Conservation (phyloP, 768 basidiomycete species). For the Tulasnella sp. region DNA sequence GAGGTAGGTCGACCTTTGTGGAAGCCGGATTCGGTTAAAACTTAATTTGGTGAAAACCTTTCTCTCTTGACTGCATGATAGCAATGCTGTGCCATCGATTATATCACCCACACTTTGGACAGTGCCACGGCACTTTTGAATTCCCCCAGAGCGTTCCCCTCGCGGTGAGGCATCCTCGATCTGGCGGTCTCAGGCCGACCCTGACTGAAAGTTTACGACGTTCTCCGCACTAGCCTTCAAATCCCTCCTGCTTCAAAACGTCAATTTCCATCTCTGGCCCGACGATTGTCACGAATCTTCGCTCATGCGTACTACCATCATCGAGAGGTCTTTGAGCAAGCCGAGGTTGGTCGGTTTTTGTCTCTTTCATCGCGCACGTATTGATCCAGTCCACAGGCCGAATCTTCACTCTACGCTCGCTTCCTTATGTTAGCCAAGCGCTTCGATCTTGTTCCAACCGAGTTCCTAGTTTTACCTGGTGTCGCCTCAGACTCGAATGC, state of each 20-base stretch:
- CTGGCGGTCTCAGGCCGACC: conserved; percentile 32
- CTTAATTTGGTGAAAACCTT: not conserved
- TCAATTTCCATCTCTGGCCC: conserved; percentile 88
- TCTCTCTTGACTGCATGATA: conserved; percentile 41
- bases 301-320: conserved; percentile 97
- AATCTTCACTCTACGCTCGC: conserved; percentile 86
- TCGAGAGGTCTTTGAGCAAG: conserved; percentile 86
- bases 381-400: conserved; percentile 52
- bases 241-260: conserved; percentile 79
- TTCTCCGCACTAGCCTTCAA: conserved; percentile 58
- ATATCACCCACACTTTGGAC: conserved; percentile 90
- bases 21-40: not conserved
- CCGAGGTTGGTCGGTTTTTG: conserved; percentile 53
- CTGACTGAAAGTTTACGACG: conserved; percentile 32
- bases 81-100: conserved; percentile 98
- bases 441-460: conserved; percentile 79
- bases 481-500: conserved; percentile 19
- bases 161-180: conserved; percentile 58
- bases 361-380: not conserved
- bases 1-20: conserved; percentile 56
- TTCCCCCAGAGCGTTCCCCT: conserved; percentile 89
- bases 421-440: conserved; percentile 81
- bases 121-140: conserved; percentile 91
- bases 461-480: conserved; percentile 67
- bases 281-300: conserved; percentile 92